phyloP scores from a whole-genome alignment of 805 yeast genomes.

The Lipomyces oligophaga region DNA sequence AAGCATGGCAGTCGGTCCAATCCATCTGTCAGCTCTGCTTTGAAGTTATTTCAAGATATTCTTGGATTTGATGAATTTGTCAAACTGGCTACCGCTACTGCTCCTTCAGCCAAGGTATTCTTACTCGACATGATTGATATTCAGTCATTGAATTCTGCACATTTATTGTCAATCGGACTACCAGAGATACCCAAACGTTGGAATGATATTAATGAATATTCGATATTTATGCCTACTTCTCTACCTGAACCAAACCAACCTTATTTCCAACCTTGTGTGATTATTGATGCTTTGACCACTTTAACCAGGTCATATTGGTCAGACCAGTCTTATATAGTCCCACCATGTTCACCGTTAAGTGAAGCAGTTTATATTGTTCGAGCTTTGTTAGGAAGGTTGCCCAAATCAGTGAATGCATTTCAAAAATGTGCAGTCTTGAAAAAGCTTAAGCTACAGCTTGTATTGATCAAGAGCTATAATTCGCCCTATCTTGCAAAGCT shows the following conservation, averaged over 20 bases:
- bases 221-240: background rate
- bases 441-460: constrained; percentile 6
- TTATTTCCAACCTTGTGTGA: background rate
- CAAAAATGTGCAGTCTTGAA: constrained; percentile 10
- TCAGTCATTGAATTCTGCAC: too few species aligned
- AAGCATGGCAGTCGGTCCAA: too few species aligned
- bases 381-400: constrained; percentile 5
- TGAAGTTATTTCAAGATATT: too few species aligned
- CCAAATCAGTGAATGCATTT: constrained; percentile 1
- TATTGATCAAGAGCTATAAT: background rate
- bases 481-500: constrained; percentile 7
- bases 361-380: constrained; percentile 8
- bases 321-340: background rate
- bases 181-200: constrained; percentile 1
- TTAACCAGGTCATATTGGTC: background rate
- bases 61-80: too few species aligned
- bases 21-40: too few species aligned
- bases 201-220: constrained; percentile 4
- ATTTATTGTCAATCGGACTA: too few species aligned
- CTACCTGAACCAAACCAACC: constrained; percentile 4
- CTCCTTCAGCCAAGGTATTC: too few species aligned
- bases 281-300: constrained; percentile 1
- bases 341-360: too few species aligned
- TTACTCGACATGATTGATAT: too few species aligned
- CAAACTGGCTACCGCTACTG: too few species aligned